phyloP scores from a whole-genome alignment of 306 rosid species.

The Prunus davidiana region DNA sequence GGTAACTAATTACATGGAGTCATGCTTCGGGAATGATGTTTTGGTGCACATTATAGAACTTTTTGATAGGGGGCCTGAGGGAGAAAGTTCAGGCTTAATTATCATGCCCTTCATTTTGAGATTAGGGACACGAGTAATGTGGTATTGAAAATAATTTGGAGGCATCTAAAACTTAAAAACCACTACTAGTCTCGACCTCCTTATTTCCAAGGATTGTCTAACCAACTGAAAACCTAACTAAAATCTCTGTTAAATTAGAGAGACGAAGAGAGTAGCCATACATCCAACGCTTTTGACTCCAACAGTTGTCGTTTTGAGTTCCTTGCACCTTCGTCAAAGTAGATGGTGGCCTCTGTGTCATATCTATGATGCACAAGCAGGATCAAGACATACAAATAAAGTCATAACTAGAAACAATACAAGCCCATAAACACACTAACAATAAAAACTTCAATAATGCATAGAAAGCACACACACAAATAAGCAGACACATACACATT shows the following conservation, averaged over 20 bases:
- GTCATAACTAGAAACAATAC: conserved; percentile 1
- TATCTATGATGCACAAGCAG: conserved; percentile 41
- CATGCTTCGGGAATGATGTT: not conserved
- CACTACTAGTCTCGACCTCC: not conserved
- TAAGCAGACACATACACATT: not conserved
- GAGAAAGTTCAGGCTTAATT: not conserved
- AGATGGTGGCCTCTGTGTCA: conserved; percentile 57
- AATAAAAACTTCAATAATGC: not conserved
- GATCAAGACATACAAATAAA: not conserved
- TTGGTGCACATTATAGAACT: not conserved
- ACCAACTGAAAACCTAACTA: not conserved
- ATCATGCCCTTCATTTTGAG: not conserved
- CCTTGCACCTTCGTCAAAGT: conserved; percentile 74
- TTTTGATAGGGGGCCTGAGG: not conserved
- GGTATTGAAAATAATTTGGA: not conserved
- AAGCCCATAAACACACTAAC: not conserved
- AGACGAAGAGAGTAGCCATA: conserved; percentile 59
- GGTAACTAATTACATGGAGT: not conserved
- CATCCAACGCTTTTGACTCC: conserved; percentile 56
- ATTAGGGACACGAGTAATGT: not conserved
- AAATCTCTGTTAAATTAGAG: not conserved
- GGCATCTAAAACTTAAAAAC: not conserved
- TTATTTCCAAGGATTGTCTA: not conserved
- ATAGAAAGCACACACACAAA: not conserved
- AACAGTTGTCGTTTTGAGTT: conserved; percentile 60